Evolutionary conservation across 2,329 filamentous ascomycete species (phyloP), one percentile per base, ranked within the genome.

Genomic region (Hypoxylon sp.): DNA sequence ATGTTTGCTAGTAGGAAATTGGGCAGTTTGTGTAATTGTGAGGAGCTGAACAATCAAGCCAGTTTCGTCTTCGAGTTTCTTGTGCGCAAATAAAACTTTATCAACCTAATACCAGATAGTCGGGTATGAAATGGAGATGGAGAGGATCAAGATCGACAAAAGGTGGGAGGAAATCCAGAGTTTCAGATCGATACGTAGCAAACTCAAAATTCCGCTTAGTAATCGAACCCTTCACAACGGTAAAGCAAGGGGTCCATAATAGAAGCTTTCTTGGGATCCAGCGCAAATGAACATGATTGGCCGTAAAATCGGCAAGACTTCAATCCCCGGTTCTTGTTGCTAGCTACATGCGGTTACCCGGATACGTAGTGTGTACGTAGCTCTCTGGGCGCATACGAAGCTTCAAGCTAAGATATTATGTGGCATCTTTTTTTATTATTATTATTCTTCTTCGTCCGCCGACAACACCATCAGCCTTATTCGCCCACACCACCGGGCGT

Each of bases 381-480:
- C 26, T 31, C 36, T 8, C 9, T 7, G 16, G 7, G 5, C 5
- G 12, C 25, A n/a, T n/a, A n/a, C 27, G 21, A 29, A 42, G 17
- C 25, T 25, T 15, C 17, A 7, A 42, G 7, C 12, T 46, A 36
- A 6, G 20, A 5, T 19, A 15, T 29, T 48, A 40, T 26, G 34
- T 32, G n/a, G 45, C 41, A 45, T 20, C 29, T 40, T 17, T 36
- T 27, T 54, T 27, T 37, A 31, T 26, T 23, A n/a, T 13, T 20
- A 16, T 46, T 32, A 35, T 34, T 50, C 31, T 16, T 43, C 29
- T 27, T 8, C 13, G 19, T 44, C 13, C 48, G 29, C 31, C 15
- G 11, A 41, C 41, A 25, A 43, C 19, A 37, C 51, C 21, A 37
- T 27, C 51, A 51, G 55, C 44, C 43, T 54, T 44, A 46, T 47